Conservation (phyloP, 2,329 filamentous ascomycete species). For the Dendryphion nanum region DNA sequence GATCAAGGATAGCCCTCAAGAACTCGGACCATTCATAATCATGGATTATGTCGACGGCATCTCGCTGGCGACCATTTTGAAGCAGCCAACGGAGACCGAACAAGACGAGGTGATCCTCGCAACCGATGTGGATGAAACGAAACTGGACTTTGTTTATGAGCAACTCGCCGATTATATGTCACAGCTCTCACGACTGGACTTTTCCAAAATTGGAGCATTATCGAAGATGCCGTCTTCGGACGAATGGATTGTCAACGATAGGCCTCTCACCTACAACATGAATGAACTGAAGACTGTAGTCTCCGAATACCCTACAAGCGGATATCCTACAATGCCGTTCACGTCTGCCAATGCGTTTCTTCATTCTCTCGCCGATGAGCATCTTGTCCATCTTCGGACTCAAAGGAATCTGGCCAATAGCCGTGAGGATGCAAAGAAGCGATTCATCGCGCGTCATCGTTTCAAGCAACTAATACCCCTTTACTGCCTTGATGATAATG, state of each 20-base stretch:
- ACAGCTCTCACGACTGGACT: slow-evolving; percentile 13
- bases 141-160: slow-evolving; percentile 18
- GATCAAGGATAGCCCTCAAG: slow-evolving; percentile 17
- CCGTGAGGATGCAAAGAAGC: slow-evolving; percentile 19
- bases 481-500: slow-evolving; percentile 22
- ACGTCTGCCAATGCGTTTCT: slow-evolving; percentile 15
- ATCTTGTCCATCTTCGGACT: slow-evolving; percentile 17
- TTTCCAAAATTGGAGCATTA: slow-evolving; percentile 27
- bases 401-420: slow-evolving; percentile 22
- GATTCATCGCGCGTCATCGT: slow-evolving; percentile 19
- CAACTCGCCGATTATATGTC: slow-evolving; percentile 18
- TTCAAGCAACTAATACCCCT: slow-evolving; percentile 12
- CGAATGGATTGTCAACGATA: slow-evolving; percentile 29
- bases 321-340: slow-evolving; percentile 30
- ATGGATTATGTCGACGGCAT: slow-evolving; percentile 21
- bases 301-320: slow-evolving; percentile 20
- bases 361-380: slow-evolving; percentile 13
- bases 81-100: slow-evolving; percentile 17
- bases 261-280: slow-evolving; percentile 20
- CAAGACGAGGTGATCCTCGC: slow-evolving; percentile 18
- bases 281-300: slow-evolving; percentile 21
- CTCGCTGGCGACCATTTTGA: slow-evolving; percentile 14
- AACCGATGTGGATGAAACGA: slow-evolving; percentile 12
- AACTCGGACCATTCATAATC: slow-evolving; percentile 25
- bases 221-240: slow-evolving; percentile 21